Percentiles rank a stretch among this genome's conserved stretches.
These are phyloP conservation scores for Dioscorea zingiberensis DNA, from an alignment of 106 monocot genomes.

Conservation along the genomic window DNA sequence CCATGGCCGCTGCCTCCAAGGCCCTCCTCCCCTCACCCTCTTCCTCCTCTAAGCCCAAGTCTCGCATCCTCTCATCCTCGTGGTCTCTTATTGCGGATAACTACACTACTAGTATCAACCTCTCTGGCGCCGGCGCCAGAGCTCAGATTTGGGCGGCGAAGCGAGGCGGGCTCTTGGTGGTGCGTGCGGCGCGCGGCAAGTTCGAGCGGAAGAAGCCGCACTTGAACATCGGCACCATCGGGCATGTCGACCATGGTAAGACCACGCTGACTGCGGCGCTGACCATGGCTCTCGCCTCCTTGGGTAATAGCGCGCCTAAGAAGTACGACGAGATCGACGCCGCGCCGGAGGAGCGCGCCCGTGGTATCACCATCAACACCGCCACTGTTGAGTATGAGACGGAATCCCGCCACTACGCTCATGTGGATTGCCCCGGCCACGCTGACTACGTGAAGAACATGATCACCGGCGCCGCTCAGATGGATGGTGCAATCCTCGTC, in stretches of 20 bases:
- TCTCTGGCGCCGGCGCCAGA: not conserved
- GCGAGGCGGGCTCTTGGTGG: slow-evolving; percentile 12
- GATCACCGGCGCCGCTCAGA: slow-evolving; percentile 89
- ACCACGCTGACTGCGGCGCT: slow-evolving; percentile 67
- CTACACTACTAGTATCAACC: not conserved
- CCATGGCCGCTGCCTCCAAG: slow-evolving; percentile 11
- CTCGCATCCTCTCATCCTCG: slow-evolving; percentile 10
- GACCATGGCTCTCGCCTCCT: slow-evolving; percentile 54
- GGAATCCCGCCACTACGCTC: slow-evolving; percentile 64
- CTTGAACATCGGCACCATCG: slow-evolving; percentile 69
- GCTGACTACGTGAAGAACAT: slow-evolving; percentile 90
- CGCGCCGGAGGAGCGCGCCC: slow-evolving; percentile 72
- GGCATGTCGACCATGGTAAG: slow-evolving; percentile 78
- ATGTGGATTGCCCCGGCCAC: slow-evolving; percentile 78
- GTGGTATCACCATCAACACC: slow-evolving; percentile 86
- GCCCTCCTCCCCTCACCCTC: slow-evolving; percentile 10
- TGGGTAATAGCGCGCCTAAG: slow-evolving; percentile 38
- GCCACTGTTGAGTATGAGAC: slow-evolving; percentile 85
- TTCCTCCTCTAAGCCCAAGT: not conserved
- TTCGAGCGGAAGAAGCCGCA: slow-evolving; percentile 67
- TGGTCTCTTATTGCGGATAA: slow-evolving; percentile 1
- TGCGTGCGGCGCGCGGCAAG: slow-evolving; percentile 59
- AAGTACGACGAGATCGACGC: slow-evolving; percentile 84
- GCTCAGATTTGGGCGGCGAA: not conserved
- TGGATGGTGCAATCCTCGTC: slow-evolving; percentile 80